Evolutionary conservation across 306 rosid species (phyloP), one percentile per base, ranked within the genome.

Genomic region (Cicer cuneatum): DNA sequence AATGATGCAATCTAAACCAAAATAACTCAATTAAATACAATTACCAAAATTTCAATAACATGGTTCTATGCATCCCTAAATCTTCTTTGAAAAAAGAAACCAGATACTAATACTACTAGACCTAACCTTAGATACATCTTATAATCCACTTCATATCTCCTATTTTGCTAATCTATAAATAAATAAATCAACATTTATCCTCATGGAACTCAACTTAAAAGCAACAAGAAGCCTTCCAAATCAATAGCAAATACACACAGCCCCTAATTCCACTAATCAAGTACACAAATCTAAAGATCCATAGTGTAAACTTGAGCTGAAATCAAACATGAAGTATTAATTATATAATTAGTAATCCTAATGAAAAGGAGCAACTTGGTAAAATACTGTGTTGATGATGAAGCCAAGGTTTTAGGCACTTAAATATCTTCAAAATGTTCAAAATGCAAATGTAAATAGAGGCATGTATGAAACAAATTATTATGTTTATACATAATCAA

Each of bases 241-340:
- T 71, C 61, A 74, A 72, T 46, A 37, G 61, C 48, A 38, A 56
- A 37, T 69, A 41, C 61, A 73, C 39, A 69, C 11, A 72, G 29
- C 76, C 73, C 64, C 69, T 45, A 16, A 16, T 75, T 52, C 57
- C 24, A 72, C 46, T 18, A 74, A 74, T 61, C 49, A 79, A 59
- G 43, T n/a, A 41, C 42, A 60, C 74, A 84, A 72, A 13, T 8
- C 51, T 18, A 56, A 82, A 54, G 58, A 41, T 54, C 82, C 67
- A 41, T 10, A 66, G 13, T 15, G 58, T 57, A 56, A 65, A 29
- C 43, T 73, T 56, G 14, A 77, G 77, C 81, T 59, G n/a, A 51
- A 81, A 57, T 75, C 72, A 72, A 80, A 59, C 39, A 43, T 6
- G 8, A 56, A 59, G 10, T 9, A 41, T 41, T 9, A 41, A 41